Evolutionary conservation across 768 basidiomycete genomes (phyloP), one percentile per base, ranked within the genome.

Genomic region (Fibroporia radiculosa): DNA sequence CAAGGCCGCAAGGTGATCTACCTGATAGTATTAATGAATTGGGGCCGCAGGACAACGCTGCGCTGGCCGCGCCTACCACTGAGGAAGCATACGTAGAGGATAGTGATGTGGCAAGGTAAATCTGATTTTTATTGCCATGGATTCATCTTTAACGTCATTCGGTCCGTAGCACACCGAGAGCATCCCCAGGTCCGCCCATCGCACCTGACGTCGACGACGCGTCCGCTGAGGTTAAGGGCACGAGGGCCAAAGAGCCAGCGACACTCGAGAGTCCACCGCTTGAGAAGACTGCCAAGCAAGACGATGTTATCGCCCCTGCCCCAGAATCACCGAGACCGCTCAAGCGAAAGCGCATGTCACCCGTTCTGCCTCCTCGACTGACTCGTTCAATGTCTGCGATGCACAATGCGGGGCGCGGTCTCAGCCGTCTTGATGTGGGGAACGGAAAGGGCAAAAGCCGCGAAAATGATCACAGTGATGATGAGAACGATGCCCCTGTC

Each of bases 401-500:
- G 25, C 12, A 36, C 43, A 4, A 23, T 32, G 18, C 16, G 34
- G 38, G 26, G 19, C 22, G 18, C 22, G 20, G 14, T 19, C n/a
- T 8, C 29, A 8, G 8, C 34, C 7, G 34, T 18, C 34, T 35
- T 18, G 8, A 31, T 31, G 39, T 26, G 28, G 24, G 10, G 40
- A 44, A 45, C 10, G 61, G 58, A n/a, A 70, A 69, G 52, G 58
- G 58, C 10, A 71, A 66, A 54, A 55, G 56, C 19, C 62, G 62
- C 26, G 59, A 32, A 4, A 37, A 41, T 7, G 39, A 32, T n/a
- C 39, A 48, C 24, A 28, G 36, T 19, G 48, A 48, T 10, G 37
- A 39, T 24, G 44, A 43, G 4, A 54, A 54, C 28, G 37, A 31
- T 1, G 52, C 37, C 4, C 52, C 54, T 13, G 33, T 48, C 7